These are phyloP conservation scores for Stropharia rugosoannulata DNA, from an alignment of 768 basidiomycete species.

Conservation along the genomic window DNA sequence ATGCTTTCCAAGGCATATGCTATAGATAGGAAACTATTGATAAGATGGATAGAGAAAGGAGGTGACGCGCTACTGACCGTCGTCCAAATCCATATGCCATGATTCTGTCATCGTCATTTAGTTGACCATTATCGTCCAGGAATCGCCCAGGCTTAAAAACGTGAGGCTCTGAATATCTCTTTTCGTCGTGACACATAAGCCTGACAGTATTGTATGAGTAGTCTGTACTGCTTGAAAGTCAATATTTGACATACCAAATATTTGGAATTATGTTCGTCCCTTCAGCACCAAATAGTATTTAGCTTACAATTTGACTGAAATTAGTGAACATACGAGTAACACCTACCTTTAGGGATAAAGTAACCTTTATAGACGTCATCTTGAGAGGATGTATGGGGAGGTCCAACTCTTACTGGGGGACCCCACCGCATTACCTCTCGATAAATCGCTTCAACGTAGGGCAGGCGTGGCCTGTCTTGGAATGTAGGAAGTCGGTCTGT, in stretches of 20 bases:
- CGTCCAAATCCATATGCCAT: not conserved
- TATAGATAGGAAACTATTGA: not conserved
- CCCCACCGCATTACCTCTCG: conserved; percentile 17
- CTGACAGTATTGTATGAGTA: not conserved
- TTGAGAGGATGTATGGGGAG: conserved; percentile 7
- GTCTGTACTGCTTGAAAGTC: not conserved
- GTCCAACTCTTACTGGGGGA: conserved; percentile 2
- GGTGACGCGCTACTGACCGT: not conserved
- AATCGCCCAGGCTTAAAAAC: conserved; percentile 1
- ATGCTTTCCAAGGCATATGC: not conserved
- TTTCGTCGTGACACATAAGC: not conserved
- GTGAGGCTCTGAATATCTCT: not conserved
- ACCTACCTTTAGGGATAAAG: conserved; percentile 14
- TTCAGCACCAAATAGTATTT: not conserved
- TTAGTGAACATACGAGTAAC: not conserved
- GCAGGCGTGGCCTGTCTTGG: conserved; percentile 22
- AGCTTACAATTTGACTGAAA: not conserved
- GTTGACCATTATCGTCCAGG: not conserved
- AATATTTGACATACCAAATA: not conserved
- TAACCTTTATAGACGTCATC: conserved; percentile 14
- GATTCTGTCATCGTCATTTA: not conserved
- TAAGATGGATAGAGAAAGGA: not conserved
- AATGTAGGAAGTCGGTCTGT: conserved; percentile 24
- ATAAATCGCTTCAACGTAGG: conserved; percentile 22
- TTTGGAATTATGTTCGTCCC: not conserved